These are phyloP conservation scores for Penicillium cataractarum DNA, from an alignment of 495 filamentous ascomycete species.

Conservation along the genomic window DNA sequence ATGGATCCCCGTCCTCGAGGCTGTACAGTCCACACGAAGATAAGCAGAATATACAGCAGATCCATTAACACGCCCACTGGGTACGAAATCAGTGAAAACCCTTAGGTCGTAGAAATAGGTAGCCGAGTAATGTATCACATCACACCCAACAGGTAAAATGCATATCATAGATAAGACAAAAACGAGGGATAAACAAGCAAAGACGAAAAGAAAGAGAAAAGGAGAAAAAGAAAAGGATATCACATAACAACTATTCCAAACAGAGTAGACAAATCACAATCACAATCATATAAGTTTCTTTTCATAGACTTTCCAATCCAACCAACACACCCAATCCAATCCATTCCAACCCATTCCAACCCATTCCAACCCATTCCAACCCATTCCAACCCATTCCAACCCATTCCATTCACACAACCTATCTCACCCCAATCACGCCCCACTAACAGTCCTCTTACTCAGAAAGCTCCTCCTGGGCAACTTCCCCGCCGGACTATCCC, in stretches of 20 bases:
- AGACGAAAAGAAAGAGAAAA: conserved; percentile 5
- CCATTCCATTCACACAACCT: neutral
- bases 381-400: neutral
- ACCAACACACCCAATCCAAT: neutral
- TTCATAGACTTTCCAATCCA: conserved; percentile 19
- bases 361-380: neutral
- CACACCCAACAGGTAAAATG: too few relatives aligned
- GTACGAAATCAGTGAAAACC: too few relatives aligned
- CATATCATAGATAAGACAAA: too few relatives aligned
- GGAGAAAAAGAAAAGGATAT: conserved; percentile 23
- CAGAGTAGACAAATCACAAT: neutral
- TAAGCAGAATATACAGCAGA: too few relatives aligned
- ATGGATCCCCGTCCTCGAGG: too few relatives aligned
- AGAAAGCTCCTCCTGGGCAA: conserved; percentile 55
- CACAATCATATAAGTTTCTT: conserved; percentile 10
- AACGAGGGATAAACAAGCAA: neutral
- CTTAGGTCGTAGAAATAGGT: too few relatives aligned
- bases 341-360: neutral
- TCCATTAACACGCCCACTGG: too few relatives aligned
- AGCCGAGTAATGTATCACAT: too few relatives aligned
- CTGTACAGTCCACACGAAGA: too few relatives aligned
- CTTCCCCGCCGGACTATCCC: conserved; percentile 58
- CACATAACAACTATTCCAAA: conserved; percentile 13
- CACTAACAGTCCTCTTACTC: conserved; percentile 57
- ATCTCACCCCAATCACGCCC: conserved; percentile 32